These are phyloP conservation scores for Debaryomycetaceae sp. DNA, from an alignment of 1,139 yeast genomes.

Conservation along the genomic window DNA sequence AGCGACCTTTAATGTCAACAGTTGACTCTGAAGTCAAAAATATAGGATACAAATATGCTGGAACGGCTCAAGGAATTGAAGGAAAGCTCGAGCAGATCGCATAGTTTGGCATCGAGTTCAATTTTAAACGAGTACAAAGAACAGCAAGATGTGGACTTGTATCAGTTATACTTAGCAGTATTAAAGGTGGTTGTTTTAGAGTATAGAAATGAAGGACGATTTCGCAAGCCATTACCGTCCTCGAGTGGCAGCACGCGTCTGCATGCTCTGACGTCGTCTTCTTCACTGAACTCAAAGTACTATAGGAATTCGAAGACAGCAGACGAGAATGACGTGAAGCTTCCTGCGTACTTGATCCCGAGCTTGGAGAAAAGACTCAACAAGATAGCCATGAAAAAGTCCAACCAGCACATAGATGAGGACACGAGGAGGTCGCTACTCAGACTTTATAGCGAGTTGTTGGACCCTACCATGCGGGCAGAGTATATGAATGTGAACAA, in stretches of 20 bases:
- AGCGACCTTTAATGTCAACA: background rate
- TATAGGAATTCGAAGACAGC: slow-evolving; percentile 9
- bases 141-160: slow-evolving; percentile 24
- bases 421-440: slow-evolving; percentile 45
- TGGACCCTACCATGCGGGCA: slow-evolving; percentile 45
- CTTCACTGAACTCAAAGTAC: slow-evolving; percentile 7
- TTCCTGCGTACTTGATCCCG: slow-evolving; percentile 49
- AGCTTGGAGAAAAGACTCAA: slow-evolving; percentile 49
- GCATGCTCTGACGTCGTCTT: background rate
- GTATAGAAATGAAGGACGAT: slow-evolving; percentile 57
- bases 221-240: slow-evolving; percentile 35
- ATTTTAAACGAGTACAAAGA: slow-evolving; percentile 17
- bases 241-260: slow-evolving; percentile 3
- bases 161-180: slow-evolving; percentile 36
- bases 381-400: slow-evolving; percentile 51
- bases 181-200: slow-evolving; percentile 52
- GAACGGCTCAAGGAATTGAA: slow-evolving; percentile 4
- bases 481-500: slow-evolving; percentile 41
- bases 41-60: slow-evolving; percentile 8
- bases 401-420: slow-evolving; percentile 34
- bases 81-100: slow-evolving; percentile 9
- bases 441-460: slow-evolving; percentile 58
- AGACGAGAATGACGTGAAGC: slow-evolving; percentile 16
- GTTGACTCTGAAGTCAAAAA: background rate
- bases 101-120: slow-evolving; percentile 23